Conservation (phyloP, 345 rosid species). For the Eucalyptus marginata region DNA sequence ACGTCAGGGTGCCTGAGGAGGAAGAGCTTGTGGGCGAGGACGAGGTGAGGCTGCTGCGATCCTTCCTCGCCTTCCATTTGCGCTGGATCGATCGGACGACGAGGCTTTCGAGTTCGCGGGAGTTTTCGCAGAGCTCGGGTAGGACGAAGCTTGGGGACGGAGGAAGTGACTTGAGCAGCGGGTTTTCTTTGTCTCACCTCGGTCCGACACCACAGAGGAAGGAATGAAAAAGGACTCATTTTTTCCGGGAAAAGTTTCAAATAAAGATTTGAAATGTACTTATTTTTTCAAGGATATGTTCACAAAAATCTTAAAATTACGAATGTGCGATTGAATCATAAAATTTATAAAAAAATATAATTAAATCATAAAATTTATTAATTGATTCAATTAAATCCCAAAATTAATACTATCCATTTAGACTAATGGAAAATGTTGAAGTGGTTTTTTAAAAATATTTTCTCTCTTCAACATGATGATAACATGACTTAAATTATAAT, state of each 20-base stretch:
- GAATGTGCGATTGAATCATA: accelerated
- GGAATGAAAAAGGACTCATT: background rate
- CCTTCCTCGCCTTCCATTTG: constrained; percentile 78
- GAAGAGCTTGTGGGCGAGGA: constrained; percentile 76
- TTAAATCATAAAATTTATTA: no score
- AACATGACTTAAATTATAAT: no score
- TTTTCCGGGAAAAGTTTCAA: background rate
- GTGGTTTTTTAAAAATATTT: accelerated
- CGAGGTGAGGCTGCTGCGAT: constrained; percentile 75
- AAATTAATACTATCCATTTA: no score
- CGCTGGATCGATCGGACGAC: background rate
- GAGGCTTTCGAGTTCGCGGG: background rate
- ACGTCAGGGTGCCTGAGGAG: constrained; percentile 56
- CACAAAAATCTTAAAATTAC: no score
- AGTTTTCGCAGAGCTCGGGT: background rate
- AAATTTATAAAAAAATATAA: no score
- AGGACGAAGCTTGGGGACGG: background rate
- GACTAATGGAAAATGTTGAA: accelerated
- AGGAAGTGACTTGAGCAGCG: background rate
- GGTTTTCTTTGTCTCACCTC: background rate
- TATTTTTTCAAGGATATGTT: accelerated
- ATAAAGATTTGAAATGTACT: no score
- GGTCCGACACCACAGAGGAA: background rate
- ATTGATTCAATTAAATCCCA: accelerated
- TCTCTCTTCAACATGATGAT: accelerated